Conservation (phyloP, 805 yeast genomes). For the Wickerhamomyces xylosicus region DNA sequence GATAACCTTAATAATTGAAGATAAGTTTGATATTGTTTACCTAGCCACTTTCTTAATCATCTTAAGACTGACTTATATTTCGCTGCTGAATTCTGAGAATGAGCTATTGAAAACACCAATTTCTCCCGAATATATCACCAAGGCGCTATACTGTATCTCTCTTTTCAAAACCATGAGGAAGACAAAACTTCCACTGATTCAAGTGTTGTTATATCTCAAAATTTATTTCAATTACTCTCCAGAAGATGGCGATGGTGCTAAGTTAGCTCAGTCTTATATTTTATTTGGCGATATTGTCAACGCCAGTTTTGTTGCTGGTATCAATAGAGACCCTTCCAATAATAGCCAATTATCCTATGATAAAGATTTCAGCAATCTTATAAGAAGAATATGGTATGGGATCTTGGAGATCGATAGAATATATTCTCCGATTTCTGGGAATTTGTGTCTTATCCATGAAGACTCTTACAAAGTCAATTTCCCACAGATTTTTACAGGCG, state of each 20-base stretch:
- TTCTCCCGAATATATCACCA: conserved; percentile 23
- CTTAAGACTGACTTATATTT: conserved; percentile 30
- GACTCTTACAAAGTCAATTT: conserved; percentile 10
- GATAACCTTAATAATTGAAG: conserved; percentile 23
- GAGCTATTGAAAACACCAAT: conserved; percentile 26
- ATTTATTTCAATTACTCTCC: conserved; percentile 34
- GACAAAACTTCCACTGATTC: conserved; percentile 31
- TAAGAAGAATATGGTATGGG: conserved; percentile 18
- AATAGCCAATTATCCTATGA: conserved; percentile 13
- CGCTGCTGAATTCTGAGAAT: conserved; percentile 24
- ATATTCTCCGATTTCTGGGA: conserved; percentile 14
- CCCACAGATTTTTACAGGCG: conserved; percentile 5
- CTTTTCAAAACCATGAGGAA: conserved; percentile 29
- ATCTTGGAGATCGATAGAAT: conserved; percentile 16
- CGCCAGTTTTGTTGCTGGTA: conserved; percentile 34
- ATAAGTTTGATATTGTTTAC: conserved; percentile 29
- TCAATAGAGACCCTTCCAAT: conserved; percentile 35
- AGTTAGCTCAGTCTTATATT: conserved; percentile 29
- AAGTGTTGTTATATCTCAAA: conserved; percentile 30
- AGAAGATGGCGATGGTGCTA: conserved; percentile 38
- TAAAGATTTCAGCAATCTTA: conserved; percentile 10
- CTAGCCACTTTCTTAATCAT: conserved; percentile 31
- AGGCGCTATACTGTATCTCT: conserved; percentile 29
- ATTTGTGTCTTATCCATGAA: conserved; percentile 13
- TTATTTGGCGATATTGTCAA: conserved; percentile 29